Base-by-base conservation (phyloP, 1,284 basidiomycete species). In the Trichosporon asahii region DNA sequence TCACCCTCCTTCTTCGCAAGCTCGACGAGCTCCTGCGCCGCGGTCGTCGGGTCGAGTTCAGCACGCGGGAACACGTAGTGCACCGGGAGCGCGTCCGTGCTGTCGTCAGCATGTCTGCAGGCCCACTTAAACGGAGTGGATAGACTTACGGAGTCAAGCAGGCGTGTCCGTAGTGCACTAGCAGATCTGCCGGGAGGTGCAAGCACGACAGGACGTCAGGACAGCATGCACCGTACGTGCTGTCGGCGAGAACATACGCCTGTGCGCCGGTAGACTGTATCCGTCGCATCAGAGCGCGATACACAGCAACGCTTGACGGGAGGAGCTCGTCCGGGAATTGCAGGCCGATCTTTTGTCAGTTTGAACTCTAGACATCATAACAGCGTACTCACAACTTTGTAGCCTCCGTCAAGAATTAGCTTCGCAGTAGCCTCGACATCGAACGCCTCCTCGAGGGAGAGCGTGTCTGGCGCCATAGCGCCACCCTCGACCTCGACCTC, bases 251-350 rank as follows among this genome's bases (percentile, higher is more conserved):
- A 5, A 98, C 91, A 79, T 95, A 98, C 29, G 94, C 85, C 75
- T 95, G 83, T 25, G 79, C 81, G 8, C 75, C 80, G 8, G 72
- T 73, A 35, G 61, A 57, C 7, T 60, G 89, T 70, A 92, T 83
- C 66, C 80, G 80, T 3, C 78, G 79, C 78, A 90, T 91, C 33
- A 99, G 86, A 1, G 85, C 83, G 57, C 88, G 87, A 78, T 90
- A 97, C n/a, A 98, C 90, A 0, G 90, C 90, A 1, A 98, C 94
- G 0, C 94, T 94, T 73, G 93, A 90, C 23, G 89, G 88, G 5
- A 99, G 84, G 9, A 97, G 88, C 82, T 97, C 93, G 80, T 99
- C 96, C 0, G 97, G 95, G 76, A 99, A 98, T 81, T 99, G 96
- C 11, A 99, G 87, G 0, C 94, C 94, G 67, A 94, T 89, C 92